Base-by-base conservation (phyloP, 2,329 filamentous ascomycete species). In the Xylariaceae sp. region DNA sequence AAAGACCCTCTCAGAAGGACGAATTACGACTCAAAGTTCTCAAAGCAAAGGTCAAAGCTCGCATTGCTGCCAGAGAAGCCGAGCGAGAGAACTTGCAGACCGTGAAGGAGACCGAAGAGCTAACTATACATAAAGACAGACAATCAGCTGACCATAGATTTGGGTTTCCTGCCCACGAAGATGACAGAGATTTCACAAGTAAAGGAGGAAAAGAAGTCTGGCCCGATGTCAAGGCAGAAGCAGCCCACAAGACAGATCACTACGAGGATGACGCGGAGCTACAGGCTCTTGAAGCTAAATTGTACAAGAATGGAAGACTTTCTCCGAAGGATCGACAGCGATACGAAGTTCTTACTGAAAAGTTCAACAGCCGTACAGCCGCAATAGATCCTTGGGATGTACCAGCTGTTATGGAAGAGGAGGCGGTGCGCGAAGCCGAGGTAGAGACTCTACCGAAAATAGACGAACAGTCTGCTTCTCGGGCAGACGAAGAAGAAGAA, bases 401-500 rank as follows among this genome's bases (percentile, higher is more conserved):
- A 41, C 58, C 61, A 59, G 62, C 58, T 1, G 56, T 60, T 8
- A 47, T 59, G 15, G 63, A 62, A 30, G 61, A 30, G 23, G 23
- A 57, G 23, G 57, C 56, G 9, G 37, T 57, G 30, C 54, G 47
- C n/a, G 50, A 60, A 34, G 60, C 55, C 34, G 57, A 63, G 37
- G 69, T 69, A 54, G 67, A 69, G 34, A n/a, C 13, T n/a, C 9
- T n/a, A 15, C 41, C 41, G 4, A 15, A 13, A 15, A 6, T n/a
- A 15, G 41, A 45, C 41, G 41, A 45, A 45, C 10, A 45, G 41
- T n/a, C 41, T 13, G 41, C 41, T n/a, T 15, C 41, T 45, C 13
- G n/a, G 41, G 13, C 41, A n/a, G 41, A 45, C 45, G 76, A 79
- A 62, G 78, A 73, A 65, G 73, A 78, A 66, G 70, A 74, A 51